A percentile compares a stretch with the other conserved stretches of the same genome.
Conservation (phyloP, 495 filamentous ascomycete species). For the Niebla homalea region DNA sequence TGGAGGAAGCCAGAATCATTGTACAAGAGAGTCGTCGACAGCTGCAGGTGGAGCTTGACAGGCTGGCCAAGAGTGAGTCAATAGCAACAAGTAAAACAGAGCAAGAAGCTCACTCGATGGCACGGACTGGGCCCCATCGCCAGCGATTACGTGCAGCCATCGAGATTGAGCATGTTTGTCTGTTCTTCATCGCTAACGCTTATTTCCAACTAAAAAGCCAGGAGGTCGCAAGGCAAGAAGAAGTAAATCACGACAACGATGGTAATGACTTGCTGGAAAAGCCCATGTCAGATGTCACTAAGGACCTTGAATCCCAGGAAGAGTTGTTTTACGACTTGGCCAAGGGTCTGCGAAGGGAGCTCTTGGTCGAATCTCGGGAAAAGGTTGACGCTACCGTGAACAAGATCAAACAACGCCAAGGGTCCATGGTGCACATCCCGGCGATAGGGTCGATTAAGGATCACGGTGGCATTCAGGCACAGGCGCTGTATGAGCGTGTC, state of each 20-base stretch:
- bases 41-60: slow-evolving; percentile 36
- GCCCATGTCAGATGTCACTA: slow-evolving; percentile 53
- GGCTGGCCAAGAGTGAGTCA: slow-evolving; percentile 14
- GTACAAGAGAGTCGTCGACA: slow-evolving; percentile 53
- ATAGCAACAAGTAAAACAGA: slow-evolving; percentile 20
- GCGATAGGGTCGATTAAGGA: slow-evolving; percentile 37
- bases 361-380: slow-evolving; percentile 44
- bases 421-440: slow-evolving; percentile 52
- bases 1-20: slow-evolving; percentile 37
- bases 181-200: slow-evolving; percentile 73
- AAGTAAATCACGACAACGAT: background rate
- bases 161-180: slow-evolving; percentile 67
- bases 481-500: slow-evolving; percentile 41
- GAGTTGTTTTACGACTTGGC: slow-evolving; percentile 60
- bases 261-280: slow-evolving; percentile 2
- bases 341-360: slow-evolving; percentile 62
- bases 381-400: slow-evolving; percentile 34
- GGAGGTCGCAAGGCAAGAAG: slow-evolving; percentile 31
- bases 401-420: slow-evolving; percentile 29
- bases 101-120: slow-evolving; percentile 29
- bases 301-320: slow-evolving; percentile 53
- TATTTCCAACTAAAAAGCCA: slow-evolving; percentile 72
- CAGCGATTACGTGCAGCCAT: slow-evolving; percentile 57
- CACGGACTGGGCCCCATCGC: slow-evolving; percentile 42
- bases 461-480: slow-evolving; percentile 48